A percentile compares a stretch with the other conserved stretches of the same genome.
Conservation (phyloP, 169 alveolate genomes). For the Cryptosporidium parvum region DNA sequence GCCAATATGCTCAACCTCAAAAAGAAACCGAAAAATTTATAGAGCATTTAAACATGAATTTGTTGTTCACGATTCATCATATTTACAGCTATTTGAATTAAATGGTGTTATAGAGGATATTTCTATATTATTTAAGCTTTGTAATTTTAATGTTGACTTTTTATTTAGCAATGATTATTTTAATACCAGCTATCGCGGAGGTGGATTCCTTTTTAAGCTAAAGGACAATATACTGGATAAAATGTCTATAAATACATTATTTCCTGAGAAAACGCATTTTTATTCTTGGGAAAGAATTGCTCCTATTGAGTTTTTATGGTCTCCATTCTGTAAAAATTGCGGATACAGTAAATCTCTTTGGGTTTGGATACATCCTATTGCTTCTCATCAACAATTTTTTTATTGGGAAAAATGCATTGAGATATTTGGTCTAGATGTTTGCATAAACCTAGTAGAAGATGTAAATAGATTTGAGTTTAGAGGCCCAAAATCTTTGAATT, state of each 20-base stretch:
- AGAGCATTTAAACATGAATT: constrained; percentile 35
- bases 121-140: constrained; percentile 23
- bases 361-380: constrained; percentile 73
- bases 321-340: constrained; percentile 30
- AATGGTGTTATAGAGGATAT: constrained; percentile 12
- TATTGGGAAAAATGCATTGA: constrained; percentile 58
- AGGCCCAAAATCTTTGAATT: constrained; percentile 47
- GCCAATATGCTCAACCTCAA: constrained; percentile 35
- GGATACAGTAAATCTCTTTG: constrained; percentile 34
- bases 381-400: constrained; percentile 39
- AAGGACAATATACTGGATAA: neutral
- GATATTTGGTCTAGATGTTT: neutral
- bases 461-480: constrained; percentile 47
- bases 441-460: constrained; percentile 38
- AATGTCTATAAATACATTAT: neutral
- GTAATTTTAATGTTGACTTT: constrained; percentile 33
- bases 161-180: constrained; percentile 15
- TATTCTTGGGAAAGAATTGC: constrained; percentile 63
- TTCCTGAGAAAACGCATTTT: neutral
- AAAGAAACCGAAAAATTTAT: constrained; percentile 51
- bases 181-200: constrained; percentile 42
- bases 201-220: constrained; percentile 40
- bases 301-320: constrained; percentile 68
- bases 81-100: constrained; percentile 54
- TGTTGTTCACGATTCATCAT: constrained; percentile 65